Percentiles rank a stretch among this genome's conserved stretches.
Conservation (phyloP, 352 stramenopile genomes). For the Globisporangium cederbergense region DNA sequence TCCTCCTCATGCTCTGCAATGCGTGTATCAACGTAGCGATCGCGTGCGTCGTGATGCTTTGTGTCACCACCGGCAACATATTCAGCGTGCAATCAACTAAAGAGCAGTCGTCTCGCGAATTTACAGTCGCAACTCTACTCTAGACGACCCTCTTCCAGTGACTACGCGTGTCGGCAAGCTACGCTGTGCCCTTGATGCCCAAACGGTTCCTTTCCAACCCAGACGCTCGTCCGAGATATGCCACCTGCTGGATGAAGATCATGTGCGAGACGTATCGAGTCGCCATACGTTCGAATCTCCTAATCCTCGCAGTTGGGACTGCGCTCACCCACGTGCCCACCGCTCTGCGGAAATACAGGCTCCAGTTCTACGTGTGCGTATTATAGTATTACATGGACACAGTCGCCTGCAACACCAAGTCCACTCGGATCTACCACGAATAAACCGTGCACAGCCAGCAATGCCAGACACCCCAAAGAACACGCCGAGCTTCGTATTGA, state of each 20-base stretch:
- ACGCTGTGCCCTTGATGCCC: conserved; percentile 2
- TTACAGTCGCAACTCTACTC: conserved; percentile 2
- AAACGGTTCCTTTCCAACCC: neutral
- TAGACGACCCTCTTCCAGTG: conserved; percentile 10
- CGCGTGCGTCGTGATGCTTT: neutral
- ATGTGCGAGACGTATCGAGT: neutral
- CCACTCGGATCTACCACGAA: neutral
- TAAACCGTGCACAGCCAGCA: neutral
- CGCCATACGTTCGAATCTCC: neutral
- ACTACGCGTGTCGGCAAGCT: conserved; percentile 3
- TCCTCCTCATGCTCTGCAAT: conserved; percentile 5
- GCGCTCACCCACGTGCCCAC: neutral
- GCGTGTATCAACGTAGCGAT: neutral
- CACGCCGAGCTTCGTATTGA: neutral
- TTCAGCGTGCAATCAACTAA: neutral
- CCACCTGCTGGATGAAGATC: conserved; percentile 13
- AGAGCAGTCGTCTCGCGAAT: neutral
- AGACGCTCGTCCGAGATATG: neutral
- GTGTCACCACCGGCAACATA: conserved; percentile 1
- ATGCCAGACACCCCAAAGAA: neutral
- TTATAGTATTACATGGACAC: conserved; percentile 5
- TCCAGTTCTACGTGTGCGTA: conserved; percentile 5
- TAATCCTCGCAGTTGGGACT: neutral
- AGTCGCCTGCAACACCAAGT: neutral
- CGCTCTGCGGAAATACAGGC: neutral